Percentiles rank a stretch among this genome's conserved stretches.
Evolutionary conservation across 345 rosid genomes (phyloP).

Genomic region (Isatis tinctoria): DNA sequence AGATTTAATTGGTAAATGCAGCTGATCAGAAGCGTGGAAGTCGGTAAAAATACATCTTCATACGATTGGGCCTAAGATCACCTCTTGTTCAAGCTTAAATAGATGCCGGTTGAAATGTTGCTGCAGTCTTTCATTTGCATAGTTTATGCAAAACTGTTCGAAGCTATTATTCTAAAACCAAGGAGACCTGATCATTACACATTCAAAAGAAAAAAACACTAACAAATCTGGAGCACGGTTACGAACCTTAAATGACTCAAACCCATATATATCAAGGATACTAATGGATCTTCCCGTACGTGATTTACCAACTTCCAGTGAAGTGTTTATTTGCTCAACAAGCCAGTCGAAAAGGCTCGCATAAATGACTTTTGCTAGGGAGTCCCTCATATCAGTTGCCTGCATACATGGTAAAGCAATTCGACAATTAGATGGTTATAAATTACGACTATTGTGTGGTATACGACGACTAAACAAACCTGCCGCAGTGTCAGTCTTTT

Average conservation of each 20-base stretch:
- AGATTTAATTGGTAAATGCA: not conserved
- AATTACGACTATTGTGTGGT: not conserved
- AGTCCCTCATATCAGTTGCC: slow-evolving; percentile 83
- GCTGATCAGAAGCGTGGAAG: not conserved
- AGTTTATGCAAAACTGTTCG: slow-evolving; percentile 93
- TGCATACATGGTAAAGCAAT: slow-evolving; percentile 23
- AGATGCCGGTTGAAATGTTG: slow-evolving; percentile 88
- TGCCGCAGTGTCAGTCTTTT: slow-evolving; percentile 73
- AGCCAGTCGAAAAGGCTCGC: slow-evolving; percentile 85
- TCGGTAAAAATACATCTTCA: not conserved
- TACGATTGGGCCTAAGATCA: not conserved
- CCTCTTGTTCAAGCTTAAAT: slow-evolving; percentile 90
- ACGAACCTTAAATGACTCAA: slow-evolving; percentile 76
- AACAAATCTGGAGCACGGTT: not conserved
- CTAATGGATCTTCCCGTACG: slow-evolving; percentile 62
- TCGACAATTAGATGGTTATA: not conserved
- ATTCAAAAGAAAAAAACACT: not conserved
- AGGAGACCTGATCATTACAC: slow-evolving; percentile 8
- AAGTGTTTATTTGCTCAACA: slow-evolving; percentile 69
- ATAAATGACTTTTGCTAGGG: slow-evolving; percentile 77
- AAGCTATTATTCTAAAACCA: slow-evolving; percentile 79
- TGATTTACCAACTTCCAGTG: slow-evolving; percentile 51
- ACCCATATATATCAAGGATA: slow-evolving; percentile 90
- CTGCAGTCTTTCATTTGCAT: slow-evolving; percentile 95
- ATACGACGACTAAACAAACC: slow-evolving; percentile 36